Evolutionary conservation across 306 rosid genomes (phyloP).

Genomic region (Spatholobus suberectus): DNA sequence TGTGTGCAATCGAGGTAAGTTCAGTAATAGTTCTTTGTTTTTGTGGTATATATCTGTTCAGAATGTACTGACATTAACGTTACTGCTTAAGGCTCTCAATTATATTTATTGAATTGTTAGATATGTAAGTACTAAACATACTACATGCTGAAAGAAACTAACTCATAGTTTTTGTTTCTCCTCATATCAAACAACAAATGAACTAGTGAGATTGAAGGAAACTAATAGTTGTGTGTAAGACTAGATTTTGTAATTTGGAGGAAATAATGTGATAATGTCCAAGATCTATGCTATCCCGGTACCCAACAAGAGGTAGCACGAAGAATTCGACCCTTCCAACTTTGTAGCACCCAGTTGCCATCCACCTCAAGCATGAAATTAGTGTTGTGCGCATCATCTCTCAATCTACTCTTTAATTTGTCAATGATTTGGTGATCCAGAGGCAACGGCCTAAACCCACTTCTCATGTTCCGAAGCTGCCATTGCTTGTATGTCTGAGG

Average conservation of each 20-base stretch:
- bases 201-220: neutral
- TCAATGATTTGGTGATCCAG: constrained; percentile 46
- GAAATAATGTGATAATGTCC: no score
- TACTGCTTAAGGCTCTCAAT: neutral
- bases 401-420: constrained; percentile 40
- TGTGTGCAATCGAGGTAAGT: neutral
- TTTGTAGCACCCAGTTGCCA: constrained; percentile 65
- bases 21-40: neutral
- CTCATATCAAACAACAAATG: neutral
- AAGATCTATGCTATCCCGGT: constrained; percentile 45
- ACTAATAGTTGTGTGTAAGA: neutral
- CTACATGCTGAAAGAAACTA: neutral
- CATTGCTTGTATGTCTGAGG: constrained; percentile 73
- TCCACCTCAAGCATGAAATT: constrained; percentile 61
- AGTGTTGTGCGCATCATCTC: constrained; percentile 40
- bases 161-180: neutral
- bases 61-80: neutral
- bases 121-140: neutral
- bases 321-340: constrained; percentile 73
- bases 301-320: constrained; percentile 71
- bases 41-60: neutral
- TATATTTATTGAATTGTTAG: neutral
- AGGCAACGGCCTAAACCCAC: constrained; percentile 59
- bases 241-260: neutral
- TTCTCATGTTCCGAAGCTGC: constrained; percentile 53